Evolutionary conservation across 179 eudicot genomes (phyloP), one percentile per base, ranked within the genome.

Genomic region (Spergularia azorica): DNA sequence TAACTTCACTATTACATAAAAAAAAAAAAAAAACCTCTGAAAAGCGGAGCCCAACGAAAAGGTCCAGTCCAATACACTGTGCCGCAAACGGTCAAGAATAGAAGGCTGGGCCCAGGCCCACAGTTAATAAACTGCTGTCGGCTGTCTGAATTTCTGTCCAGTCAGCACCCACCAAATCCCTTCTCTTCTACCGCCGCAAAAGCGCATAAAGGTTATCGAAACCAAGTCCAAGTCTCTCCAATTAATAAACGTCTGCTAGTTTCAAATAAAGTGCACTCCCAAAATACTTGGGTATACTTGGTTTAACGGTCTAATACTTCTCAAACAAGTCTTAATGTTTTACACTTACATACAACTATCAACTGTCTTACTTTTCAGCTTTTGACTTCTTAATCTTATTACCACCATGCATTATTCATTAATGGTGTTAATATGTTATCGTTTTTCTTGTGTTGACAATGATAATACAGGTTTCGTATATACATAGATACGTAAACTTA

Each of bases 191-290:
- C 10, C 54, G 73, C 73, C 62, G 62, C 73, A 70, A 70, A 70
- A 70, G 73, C 54, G 73, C 62, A 54, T 6, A 43, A 26, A 26
- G 32, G 32, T 26, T 26, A 26, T 26, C 32, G 48, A 26, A 26
- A 26, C 32, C 32, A 26, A 26, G 32, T 26, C 32, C 32, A 26
- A 26, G 32, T 26, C 32, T 26, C 32, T 26, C 71, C 10, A 15
- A 38, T 67, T 6, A 67, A 41, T 43, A 41, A 63, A 63, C 36
- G 1, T 32, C 15, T 1, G 14, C 43, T 12, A 0, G 11, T 56
- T 70, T 70, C 73, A 54, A 52, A 15, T 52, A 70, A 70, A 52
- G 61, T 70, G 43, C 46, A 26, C 73, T 70, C 18, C 48, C 14
- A 43, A 43, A 4, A 43, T 4, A 43, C 48, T 43, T 43, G 8